phyloP scores from a whole-genome alignment of 1,139 yeast species.

The Candida pseudocylindracea region DNA sequence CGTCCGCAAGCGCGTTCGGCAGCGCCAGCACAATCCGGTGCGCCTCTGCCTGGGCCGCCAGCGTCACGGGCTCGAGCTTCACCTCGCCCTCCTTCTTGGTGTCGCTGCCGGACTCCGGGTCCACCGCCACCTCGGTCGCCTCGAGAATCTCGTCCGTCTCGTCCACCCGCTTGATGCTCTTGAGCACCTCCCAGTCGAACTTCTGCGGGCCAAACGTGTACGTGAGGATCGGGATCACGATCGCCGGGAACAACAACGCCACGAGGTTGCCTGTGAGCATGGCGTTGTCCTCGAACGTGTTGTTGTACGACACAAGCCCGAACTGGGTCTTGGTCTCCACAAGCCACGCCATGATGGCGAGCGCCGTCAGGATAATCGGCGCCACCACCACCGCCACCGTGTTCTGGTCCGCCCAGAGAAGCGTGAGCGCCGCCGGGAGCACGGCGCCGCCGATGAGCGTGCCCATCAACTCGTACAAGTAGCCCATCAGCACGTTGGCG shows the following conservation, averaged over 20 bases:
- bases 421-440: slow-evolving; percentile 47
- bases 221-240: slow-evolving; percentile 48
- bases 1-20: slow-evolving; percentile 17
- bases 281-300: slow-evolving; percentile 57
- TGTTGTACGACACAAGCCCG: slow-evolving; percentile 31
- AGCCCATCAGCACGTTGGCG: slow-evolving; percentile 73
- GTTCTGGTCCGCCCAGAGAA: slow-evolving; percentile 50
- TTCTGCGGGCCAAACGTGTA: slow-evolving; percentile 40
- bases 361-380: slow-evolving; percentile 37
- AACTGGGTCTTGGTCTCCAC: slow-evolving; percentile 30
- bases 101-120: slow-evolving; percentile 6
- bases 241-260: slow-evolving; percentile 53
- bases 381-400: slow-evolving; percentile 32
- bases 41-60: slow-evolving; percentile 17
- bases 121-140: slow-evolving; percentile 11
- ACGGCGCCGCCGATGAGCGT: slow-evolving; percentile 70
- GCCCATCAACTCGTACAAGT: slow-evolving; percentile 72
- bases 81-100: slow-evolving; percentile 2
- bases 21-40: slow-evolving; percentile 16
- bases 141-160: slow-evolving; percentile 38
- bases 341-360: slow-evolving; percentile 49
- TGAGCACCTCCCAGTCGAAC: slow-evolving; percentile 49
- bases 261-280: slow-evolving; percentile 78
- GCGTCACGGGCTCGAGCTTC: slow-evolving; percentile 15
- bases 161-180: slow-evolving; percentile 35